These are phyloP conservation scores for Kingdonia uniflora DNA, from an alignment of 164 flowering plant genomes.

Conservation along the genomic window DNA sequence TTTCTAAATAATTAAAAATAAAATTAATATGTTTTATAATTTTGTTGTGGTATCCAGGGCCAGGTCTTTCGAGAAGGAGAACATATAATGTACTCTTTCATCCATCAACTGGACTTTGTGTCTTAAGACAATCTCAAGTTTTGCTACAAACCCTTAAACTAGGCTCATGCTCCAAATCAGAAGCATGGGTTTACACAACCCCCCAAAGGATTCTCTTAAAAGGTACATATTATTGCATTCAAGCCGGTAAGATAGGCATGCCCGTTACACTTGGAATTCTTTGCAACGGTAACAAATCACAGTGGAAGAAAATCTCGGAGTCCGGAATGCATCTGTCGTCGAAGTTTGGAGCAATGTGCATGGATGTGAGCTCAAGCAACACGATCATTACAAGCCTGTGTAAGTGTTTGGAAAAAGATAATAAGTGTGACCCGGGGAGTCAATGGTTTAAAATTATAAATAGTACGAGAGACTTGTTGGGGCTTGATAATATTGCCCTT, in stretches of 20 bases:
- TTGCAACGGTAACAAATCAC: constrained; percentile 28
- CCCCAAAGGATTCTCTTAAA: no score
- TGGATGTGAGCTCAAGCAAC: constrained; percentile 49
- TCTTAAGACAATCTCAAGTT: no score
- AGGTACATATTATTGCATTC: constrained; percentile 50
- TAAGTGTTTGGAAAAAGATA: constrained; percentile 41
- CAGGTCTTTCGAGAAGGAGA: no score
- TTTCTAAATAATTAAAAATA: no score
- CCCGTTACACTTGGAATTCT: constrained; percentile 36
- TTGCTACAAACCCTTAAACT: no score
- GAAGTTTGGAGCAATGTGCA: constrained; percentile 31
- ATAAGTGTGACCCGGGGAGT: constrained; percentile 54
- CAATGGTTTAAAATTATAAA: constrained; percentile 80
- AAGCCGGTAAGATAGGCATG: constrained; percentile 30
- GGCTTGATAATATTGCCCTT: neutral
- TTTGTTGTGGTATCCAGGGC: no score
- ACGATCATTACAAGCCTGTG: constrained; percentile 40
- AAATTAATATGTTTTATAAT: no score
- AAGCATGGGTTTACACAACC: no score
- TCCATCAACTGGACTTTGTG: no score
- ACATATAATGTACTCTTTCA: no score
- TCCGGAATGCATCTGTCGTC: constrained; percentile 64
- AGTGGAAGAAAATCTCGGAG: constrained; percentile 54
- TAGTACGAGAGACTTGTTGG: constrained; percentile 24
- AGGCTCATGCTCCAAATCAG: no score